phyloP scores from a whole-genome alignment of 2,329 filamentous ascomycete genomes.

The Colletotrichum siamense region DNA sequence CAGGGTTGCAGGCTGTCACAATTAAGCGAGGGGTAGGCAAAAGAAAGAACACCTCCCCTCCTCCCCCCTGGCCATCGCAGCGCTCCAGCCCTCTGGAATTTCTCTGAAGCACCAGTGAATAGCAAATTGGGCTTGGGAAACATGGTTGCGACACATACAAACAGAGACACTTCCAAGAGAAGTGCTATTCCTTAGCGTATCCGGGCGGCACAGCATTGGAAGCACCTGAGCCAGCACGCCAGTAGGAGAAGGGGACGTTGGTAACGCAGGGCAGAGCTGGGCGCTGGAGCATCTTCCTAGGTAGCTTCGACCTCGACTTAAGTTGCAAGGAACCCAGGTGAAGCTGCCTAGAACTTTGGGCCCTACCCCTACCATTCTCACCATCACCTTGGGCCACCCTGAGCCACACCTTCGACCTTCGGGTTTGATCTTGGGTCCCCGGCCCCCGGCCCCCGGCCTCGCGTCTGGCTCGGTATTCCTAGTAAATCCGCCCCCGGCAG shows the following conservation, averaged over 20 bases:
- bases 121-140: neutral
- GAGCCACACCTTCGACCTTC: neutral
- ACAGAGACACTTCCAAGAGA: neutral
- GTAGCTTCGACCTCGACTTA: neutral
- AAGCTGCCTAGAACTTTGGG: neutral
- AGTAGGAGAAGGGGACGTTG: neutral
- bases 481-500: conserved; percentile 19
- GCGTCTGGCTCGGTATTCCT: conserved; percentile 19
- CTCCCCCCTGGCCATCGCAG: neutral
- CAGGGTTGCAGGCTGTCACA: conserved; percentile 12
- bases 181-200: neutral
- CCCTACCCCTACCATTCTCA: neutral
- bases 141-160: neutral
- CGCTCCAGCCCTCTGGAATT: neutral
- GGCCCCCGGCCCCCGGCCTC: neutral
- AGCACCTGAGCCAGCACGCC: neutral
- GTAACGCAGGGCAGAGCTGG: neutral
- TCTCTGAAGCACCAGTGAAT: neutral
- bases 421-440: neutral
- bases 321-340: neutral
- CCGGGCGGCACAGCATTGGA: neutral
- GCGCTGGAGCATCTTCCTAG: neutral
- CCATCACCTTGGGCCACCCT: neutral
- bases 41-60: neutral
- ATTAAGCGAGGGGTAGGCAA: conserved; percentile 9